Percentiles rank a stretch among this genome's conserved stretches.
These are phyloP conservation scores for Leptographium galeiforme DNA, from an alignment of 2,329 filamentous ascomycete genomes.

Conservation along the genomic window DNA sequence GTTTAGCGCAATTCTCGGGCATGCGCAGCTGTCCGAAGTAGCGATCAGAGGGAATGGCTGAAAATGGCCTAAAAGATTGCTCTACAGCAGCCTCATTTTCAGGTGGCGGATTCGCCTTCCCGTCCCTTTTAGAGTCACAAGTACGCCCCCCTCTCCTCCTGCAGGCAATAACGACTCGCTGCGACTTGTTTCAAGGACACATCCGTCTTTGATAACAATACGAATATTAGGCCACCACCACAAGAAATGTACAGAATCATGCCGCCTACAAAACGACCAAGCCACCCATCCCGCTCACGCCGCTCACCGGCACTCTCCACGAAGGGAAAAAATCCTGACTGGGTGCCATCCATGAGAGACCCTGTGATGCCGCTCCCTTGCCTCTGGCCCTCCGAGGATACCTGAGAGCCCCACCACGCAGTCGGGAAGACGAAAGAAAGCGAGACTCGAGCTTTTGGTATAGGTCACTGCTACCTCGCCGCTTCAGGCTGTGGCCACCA, in stretches of 20 bases:
- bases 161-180: neutral
- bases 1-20: constrained; percentile 7
- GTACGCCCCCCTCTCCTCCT: too few species aligned
- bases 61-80: too few species aligned
- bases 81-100: constrained; percentile 6
- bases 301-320: too few species aligned
- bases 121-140: too few species aligned
- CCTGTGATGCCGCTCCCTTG: neutral
- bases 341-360: neutral
- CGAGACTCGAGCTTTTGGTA: neutral
- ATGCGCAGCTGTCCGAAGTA: neutral
- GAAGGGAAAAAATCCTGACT: neutral
- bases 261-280: too few species aligned
- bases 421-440: neutral
- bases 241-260: too few species aligned
- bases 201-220: too few species aligned
- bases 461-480: neutral
- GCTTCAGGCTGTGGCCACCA: neutral
- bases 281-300: too few species aligned
- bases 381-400: neutral
- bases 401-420: neutral
- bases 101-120: neutral
- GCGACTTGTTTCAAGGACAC: neutral
- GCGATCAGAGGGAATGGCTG: neutral
- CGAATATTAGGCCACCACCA: too few species aligned